phyloP scores from a whole-genome alignment of 2,329 filamentous ascomycete species.

The Ramularia endophylla region DNA sequence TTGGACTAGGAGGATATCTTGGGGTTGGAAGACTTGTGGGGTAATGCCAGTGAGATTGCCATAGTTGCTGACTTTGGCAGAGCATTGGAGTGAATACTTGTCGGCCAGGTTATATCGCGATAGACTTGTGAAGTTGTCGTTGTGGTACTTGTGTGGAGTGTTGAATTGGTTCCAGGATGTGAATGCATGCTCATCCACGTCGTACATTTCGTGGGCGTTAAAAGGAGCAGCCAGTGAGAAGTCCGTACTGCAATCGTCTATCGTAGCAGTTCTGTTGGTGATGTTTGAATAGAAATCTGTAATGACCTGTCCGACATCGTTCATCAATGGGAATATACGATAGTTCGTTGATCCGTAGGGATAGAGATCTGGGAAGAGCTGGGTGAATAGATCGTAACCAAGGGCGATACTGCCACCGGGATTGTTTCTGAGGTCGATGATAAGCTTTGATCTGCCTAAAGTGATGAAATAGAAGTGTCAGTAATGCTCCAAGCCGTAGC shows the following conservation, averaged over 20 bases:
- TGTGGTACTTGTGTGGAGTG: constrained; percentile 31
- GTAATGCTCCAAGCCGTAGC: no score
- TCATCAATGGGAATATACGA: constrained; percentile 38
- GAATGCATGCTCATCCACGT: constrained; percentile 26
- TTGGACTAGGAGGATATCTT: constrained; percentile 37
- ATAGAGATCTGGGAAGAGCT: constrained; percentile 49
- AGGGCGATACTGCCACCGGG: constrained; percentile 47
- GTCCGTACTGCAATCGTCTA: no score
- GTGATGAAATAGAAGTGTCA: no score
- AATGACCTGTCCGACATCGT: constrained; percentile 31
- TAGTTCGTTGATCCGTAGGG: constrained; percentile 43
- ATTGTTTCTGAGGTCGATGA: constrained; percentile 60
- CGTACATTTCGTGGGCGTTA: constrained; percentile 26
- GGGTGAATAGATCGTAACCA: constrained; percentile 44
- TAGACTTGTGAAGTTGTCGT: constrained; percentile 32
- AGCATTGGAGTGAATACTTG: constrained; percentile 31
- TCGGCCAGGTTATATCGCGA: constrained; percentile 31
- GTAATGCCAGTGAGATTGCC: constrained; percentile 22
- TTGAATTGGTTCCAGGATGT: constrained; percentile 30
- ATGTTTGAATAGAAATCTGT: constrained; percentile 6
- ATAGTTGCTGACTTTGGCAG: constrained; percentile 2
- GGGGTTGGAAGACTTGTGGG: constrained; percentile 32
- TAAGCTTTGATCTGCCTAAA: constrained; percentile 46
- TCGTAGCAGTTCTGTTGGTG: constrained; percentile 2
- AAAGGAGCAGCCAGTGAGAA: constrained; percentile 21